These are phyloP conservation scores for Saxophila tyrrhenica DNA, from an alignment of 495 filamentous ascomycete genomes.

Conservation along the genomic window DNA sequence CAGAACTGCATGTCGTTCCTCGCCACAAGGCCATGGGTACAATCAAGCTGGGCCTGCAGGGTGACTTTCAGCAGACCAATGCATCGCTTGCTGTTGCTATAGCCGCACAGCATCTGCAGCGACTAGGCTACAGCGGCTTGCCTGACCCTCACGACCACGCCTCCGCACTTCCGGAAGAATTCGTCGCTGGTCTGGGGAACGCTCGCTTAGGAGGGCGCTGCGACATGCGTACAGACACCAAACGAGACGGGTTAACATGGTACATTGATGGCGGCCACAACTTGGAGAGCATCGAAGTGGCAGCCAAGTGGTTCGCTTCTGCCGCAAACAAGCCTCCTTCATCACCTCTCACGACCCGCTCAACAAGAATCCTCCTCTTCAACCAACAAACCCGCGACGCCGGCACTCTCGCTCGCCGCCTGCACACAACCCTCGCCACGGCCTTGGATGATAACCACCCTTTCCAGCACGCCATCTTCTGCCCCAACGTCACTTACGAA, in stretches of 20 bases:
- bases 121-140: conserved; percentile 2
- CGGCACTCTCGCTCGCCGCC: conserved; percentile 48
- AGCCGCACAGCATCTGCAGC: conserved; percentile 49
- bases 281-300: conserved; percentile 69
- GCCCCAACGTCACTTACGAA: conserved; percentile 73
- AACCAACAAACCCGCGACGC: conserved; percentile 88
- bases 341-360: not conserved
- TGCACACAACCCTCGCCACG: conserved; percentile 53
- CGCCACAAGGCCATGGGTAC: conserved; percentile 51
- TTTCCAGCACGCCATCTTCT: conserved; percentile 79
- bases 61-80: conserved; percentile 75
- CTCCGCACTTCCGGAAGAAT: conserved; percentile 48
- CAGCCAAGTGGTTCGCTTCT: conserved; percentile 65
- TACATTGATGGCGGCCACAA: conserved; percentile 91
- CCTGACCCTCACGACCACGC: conserved; percentile 20
- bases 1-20: conserved; percentile 48
- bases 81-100: conserved; percentile 70
- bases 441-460: conserved; percentile 42
- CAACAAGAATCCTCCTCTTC: conserved; percentile 65
- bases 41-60: conserved; percentile 65
- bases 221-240: conserved; percentile 53
- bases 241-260: conserved; percentile 54
- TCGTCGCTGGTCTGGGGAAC: conserved; percentile 62
- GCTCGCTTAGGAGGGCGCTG: conserved; percentile 73
- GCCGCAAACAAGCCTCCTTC: not conserved